Conservation (phyloP, 2,329 filamentous ascomycete genomes). For the Tothia fuscella region DNA sequence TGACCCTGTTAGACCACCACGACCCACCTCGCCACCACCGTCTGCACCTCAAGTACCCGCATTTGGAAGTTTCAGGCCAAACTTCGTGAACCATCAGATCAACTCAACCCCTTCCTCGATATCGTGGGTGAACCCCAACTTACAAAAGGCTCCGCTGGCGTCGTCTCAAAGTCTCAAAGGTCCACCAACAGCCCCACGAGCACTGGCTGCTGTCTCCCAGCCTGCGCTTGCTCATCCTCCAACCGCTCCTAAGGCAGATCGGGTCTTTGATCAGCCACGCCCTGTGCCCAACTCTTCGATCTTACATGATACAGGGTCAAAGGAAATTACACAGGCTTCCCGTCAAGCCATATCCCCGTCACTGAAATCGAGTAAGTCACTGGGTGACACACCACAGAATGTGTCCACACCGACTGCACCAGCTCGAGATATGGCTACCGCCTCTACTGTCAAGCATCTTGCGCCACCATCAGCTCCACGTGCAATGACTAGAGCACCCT, state of each 20-base stretch:
- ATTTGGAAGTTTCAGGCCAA: constrained; percentile 31
- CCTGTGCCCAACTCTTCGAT: no score
- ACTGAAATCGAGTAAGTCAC: no score
- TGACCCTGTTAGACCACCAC: constrained; percentile 32
- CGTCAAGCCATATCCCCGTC: not conserved
- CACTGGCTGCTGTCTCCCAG: constrained; percentile 19
- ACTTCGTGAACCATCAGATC: constrained; percentile 7
- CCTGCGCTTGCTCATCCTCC: no score
- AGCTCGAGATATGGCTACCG: not conserved
- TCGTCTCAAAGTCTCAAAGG: constrained; percentile 19
- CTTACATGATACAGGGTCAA: constrained; percentile 15
- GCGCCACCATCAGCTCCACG: constrained; percentile 8
- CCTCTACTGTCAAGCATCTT: not conserved
- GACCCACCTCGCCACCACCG: constrained; percentile 39
- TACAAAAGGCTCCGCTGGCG: constrained; percentile 18
- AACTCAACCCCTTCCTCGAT: constrained; percentile 24
- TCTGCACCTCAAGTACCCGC: constrained; percentile 43
- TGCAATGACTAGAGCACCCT: constrained; percentile 10
- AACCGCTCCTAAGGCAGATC: constrained; percentile 29
- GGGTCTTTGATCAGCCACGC: constrained; percentile 17
- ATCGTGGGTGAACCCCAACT: constrained; percentile 30
- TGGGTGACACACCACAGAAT: not conserved
- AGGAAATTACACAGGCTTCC: constrained; percentile 6
- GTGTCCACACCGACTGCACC: not conserved
- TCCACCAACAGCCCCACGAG: constrained; percentile 25